phyloP scores from a whole-genome alignment of 768 basidiomycete genomes.

The Tubosaeta brunneosetosa region DNA sequence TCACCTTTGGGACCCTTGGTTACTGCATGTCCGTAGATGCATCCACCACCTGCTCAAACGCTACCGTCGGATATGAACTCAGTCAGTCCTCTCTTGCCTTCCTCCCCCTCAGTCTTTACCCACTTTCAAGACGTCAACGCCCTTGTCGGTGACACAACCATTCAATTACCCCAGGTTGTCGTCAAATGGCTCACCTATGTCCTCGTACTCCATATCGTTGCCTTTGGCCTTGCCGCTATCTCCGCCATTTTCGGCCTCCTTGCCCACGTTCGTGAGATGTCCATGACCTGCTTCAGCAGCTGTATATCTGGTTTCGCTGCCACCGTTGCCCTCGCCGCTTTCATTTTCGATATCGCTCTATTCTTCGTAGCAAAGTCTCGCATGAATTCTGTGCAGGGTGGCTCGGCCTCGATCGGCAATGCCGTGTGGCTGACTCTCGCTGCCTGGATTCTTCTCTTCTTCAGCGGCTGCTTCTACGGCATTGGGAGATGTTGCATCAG shows the following conservation, averaged over 20 bases:
- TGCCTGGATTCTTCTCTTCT: slow-evolving; percentile 82
- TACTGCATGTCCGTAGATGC: slow-evolving; percentile 66
- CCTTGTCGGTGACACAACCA: slow-evolving; percentile 64
- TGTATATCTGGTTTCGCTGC: slow-evolving; percentile 81
- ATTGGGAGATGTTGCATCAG: slow-evolving; percentile 82
- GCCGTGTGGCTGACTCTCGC: slow-evolving; percentile 90
- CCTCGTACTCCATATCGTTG: slow-evolving; percentile 88
- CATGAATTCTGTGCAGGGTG: slow-evolving; percentile 69
- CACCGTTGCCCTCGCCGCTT: slow-evolving; percentile 72
- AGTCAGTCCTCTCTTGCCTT: slow-evolving; percentile 44
- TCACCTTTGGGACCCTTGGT: slow-evolving; percentile 87
- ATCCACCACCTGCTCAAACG: slow-evolving; percentile 67
- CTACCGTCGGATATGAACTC: slow-evolving; percentile 83
- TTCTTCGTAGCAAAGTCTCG: slow-evolving; percentile 88
- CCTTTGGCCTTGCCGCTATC: slow-evolving; percentile 65
- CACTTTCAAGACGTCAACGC: slow-evolving; percentile 64
- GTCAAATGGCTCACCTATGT: slow-evolving; percentile 97
- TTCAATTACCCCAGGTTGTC: slow-evolving; percentile 75
- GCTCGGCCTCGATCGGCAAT: slow-evolving; percentile 75
- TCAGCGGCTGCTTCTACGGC: slow-evolving; percentile 85
- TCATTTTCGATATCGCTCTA: slow-evolving; percentile 87
- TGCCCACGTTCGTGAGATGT: slow-evolving; percentile 82
- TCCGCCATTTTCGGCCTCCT: slow-evolving; percentile 80
- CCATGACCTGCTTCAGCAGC: slow-evolving; percentile 79
- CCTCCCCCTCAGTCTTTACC: slow-evolving; percentile 4